Evolutionary conservation across 768 basidiomycete genomes (phyloP), one percentile per base, ranked within the genome.

Genomic region (Amanita phalloides): DNA sequence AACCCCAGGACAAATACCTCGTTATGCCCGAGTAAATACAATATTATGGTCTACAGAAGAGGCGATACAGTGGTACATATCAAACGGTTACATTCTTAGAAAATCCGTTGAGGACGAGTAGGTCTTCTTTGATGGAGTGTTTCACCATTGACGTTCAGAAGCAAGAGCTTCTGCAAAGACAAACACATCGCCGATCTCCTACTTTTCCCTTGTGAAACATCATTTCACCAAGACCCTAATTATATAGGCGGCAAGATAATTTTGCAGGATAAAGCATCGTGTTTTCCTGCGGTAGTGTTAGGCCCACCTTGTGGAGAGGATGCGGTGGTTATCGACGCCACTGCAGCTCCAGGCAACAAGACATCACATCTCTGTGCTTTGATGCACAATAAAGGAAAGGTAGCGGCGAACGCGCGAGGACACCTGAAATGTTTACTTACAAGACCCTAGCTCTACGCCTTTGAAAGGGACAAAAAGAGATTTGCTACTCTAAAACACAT

Each of bases 271-370:
- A 97, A 98, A 64, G 95, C 96, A 17, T 95, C 92, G 51, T 99
- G 96, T 67, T 92, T 99, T 65, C 91, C 96, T 14, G 91, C 95
- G 0, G 71, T 82, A 53, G 78, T 97, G 5, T 79, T 99, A n/a
- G 76, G 81, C 20, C 87, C 90, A 39, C 85, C 84, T 9, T 67
- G 71, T 1, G 64, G 61, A 17, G 71, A 78, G 20, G 64, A 72
- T 38, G 66, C 69, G 49, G 71, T 76, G 44, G 88, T 92, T 28
- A 86, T 97, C 37, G 95, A 98, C 65, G 93, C 91, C 10, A 98
- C 93, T 9, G 87, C 93, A 37, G 96, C 96, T 1, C 96, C 96
- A 0, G 96, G 96, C 0, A 99, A 99, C 69, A 99, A 99, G 69
- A 98, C 96, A 1, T 87, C 92, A 6, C 91, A 95, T 66, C 67